phyloP scores from a whole-genome alignment of 352 stramenopile genomes.

The Aphanomyces astaci region DNA sequence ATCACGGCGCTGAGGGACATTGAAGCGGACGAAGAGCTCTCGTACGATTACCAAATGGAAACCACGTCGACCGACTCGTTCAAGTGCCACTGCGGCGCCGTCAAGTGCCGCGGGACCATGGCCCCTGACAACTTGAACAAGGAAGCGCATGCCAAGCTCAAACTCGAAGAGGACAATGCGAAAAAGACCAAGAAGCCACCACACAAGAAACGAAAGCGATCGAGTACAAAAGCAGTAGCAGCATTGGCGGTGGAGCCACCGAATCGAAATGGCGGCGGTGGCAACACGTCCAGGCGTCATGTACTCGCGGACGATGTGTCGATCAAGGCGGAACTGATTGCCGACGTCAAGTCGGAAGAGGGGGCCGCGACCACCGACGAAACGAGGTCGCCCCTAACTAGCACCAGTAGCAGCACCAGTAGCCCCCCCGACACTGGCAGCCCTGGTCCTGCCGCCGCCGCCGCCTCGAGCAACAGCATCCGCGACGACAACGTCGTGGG shows the following conservation, averaged over 20 bases:
- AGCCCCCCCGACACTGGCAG: too few relatives aligned
- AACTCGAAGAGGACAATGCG: conserved; percentile 24
- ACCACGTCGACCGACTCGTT: conserved; percentile 79
- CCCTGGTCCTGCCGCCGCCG: too few relatives aligned
- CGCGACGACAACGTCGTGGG: background rate
- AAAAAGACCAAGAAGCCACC: conserved; percentile 70
- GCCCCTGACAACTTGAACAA: conserved; percentile 66
- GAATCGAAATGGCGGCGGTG: background rate
- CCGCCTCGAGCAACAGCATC: background rate
- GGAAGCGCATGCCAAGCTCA: conserved; percentile 16
- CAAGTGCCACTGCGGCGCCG: conserved; percentile 78
- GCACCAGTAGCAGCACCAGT: too few relatives aligned
- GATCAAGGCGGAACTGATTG: background rate
- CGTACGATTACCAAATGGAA: conserved; percentile 94
- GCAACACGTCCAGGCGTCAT: too few relatives aligned
- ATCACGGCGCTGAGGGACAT: conserved; percentile 90
- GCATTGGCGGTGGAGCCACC: background rate
- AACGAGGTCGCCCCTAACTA: too few relatives aligned
- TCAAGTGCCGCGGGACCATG: conserved; percentile 81
- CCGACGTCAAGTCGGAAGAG: background rate
- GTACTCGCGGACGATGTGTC: too few relatives aligned
- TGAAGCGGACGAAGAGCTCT: conserved; percentile 81
- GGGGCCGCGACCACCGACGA: background rate
- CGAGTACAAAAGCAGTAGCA: background rate
- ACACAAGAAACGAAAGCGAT: conserved; percentile 6